Base-by-base conservation (phyloP, 2,329 filamentous ascomycete genomes). In the Amphichorda felina region DNA sequence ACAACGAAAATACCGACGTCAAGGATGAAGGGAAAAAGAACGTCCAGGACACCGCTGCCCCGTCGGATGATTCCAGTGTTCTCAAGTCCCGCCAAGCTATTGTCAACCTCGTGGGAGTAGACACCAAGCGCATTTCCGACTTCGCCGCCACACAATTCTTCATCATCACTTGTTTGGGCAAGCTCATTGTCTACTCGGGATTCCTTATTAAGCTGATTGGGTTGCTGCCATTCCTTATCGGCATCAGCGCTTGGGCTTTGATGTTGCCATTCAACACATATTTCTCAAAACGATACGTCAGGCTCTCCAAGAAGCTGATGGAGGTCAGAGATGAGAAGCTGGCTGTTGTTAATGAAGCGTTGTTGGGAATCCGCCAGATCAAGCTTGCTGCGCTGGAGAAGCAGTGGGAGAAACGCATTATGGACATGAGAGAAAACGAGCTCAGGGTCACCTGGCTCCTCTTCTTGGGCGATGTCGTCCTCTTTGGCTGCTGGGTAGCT, bases 341-440 rank as follows among this genome's bases (percentile, higher is more conserved):
- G 57, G 78, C 71, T 1, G 70, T 87, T 11, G 70, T 91, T 21
- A 82, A 82, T 1, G 83, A 91, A 53, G 81, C 79, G 1, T 59
- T 91, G 2, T 72, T 82, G 45, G 83, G 83, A 7, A 88, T 89
- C 43, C 73, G 82, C 2, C 84, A 91, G 54, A 85, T 91, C 59
- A 91, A 91, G 49, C 87, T 89, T 45, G 82, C 82, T 1, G 83
- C 83, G 1, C 57, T 86, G 2, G 84, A 89, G 53, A 59, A 63
- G 15, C 74, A 82, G 45, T 89, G 84, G 83, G 75, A 86, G 51
- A 63, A 67, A 13, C 81, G 78, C 41, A 82, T 91, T 29, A 42
- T 50, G 56, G 67, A 41, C 54, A 68, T 41, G 72, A 67, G 84
- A 47, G 70, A 77, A 30, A 70, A 68, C 32, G 84, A 89, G 50